Evolutionary conservation across 1,284 basidiomycete species (phyloP).

Genomic region (Trametes polyzona): DNA sequence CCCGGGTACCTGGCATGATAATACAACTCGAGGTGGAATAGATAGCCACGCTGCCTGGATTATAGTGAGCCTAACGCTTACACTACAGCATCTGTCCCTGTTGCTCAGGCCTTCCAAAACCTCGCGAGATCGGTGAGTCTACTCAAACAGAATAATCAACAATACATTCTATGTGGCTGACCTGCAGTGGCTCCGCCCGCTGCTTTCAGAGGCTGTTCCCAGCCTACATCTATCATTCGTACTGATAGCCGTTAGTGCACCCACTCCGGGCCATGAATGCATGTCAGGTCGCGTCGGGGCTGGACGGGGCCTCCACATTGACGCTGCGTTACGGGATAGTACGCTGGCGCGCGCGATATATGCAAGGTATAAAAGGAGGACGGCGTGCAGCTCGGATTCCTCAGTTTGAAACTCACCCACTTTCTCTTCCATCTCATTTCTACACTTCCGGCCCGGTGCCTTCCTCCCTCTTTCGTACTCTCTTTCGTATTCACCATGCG

Average conservation of each 20-base stretch:
- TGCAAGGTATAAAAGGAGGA: constrained; percentile 3
- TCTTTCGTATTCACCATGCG: neutral
- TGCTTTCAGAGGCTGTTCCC: too few relatives aligned
- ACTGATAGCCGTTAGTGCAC: neutral
- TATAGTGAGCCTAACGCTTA: too few relatives aligned
- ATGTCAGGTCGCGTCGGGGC: neutral
- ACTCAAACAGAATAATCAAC: too few relatives aligned
- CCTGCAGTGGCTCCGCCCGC: too few relatives aligned
- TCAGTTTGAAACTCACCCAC: constrained; percentile 18
- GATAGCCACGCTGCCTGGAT: too few relatives aligned
- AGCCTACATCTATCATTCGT: neutral
- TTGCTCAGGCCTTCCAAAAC: too few relatives aligned
- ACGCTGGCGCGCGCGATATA: neutral
- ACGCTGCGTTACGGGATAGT: neutral
- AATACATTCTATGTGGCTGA: too few relatives aligned
- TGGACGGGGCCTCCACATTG: too few relatives aligned
- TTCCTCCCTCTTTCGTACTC: neutral
- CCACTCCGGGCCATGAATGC: neutral
- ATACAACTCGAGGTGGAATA: too few relatives aligned
- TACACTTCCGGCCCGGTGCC: constrained; percentile 23
- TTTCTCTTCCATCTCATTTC: constrained; percentile 13
- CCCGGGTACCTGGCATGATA: too few relatives aligned
- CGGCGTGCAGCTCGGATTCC: neutral
- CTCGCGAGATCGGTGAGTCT: too few relatives aligned
- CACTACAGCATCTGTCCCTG: too few relatives aligned